A percentile compares a stretch with the other conserved stretches of the same genome.
Conservation (phyloP, 2,329 filamentous ascomycete species). For the Scorias spongiosa region DNA sequence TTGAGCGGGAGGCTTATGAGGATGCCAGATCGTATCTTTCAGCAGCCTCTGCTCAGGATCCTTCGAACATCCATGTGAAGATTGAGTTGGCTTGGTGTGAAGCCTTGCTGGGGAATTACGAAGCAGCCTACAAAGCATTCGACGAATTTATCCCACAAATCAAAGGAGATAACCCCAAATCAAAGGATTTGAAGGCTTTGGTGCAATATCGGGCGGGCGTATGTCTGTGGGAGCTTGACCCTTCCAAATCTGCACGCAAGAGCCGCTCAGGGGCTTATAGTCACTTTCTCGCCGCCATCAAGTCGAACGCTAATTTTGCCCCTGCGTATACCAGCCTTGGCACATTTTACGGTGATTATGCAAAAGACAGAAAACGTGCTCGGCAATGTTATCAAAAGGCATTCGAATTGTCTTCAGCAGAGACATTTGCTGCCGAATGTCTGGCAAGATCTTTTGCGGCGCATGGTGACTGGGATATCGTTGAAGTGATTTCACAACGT, state of each 20-base stretch:
- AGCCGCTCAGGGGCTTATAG: constrained; percentile 69
- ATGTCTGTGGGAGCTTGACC: constrained; percentile 73
- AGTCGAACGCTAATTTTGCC: constrained; percentile 74
- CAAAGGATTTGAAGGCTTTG: constrained; percentile 63
- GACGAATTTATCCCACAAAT: constrained; percentile 53
- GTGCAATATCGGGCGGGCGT: constrained; percentile 75
- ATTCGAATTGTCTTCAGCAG: constrained; percentile 76
- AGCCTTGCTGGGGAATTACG: constrained; percentile 64
- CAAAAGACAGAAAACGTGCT: constrained; percentile 70
- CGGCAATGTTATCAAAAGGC: constrained; percentile 94
- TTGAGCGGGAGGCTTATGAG: constrained; percentile 80
- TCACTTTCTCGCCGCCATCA: constrained; percentile 69
- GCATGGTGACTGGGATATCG: constrained; percentile 87
- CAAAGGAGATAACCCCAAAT: constrained; percentile 42
- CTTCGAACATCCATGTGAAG: constrained; percentile 59
- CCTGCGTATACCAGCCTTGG: constrained; percentile 85
- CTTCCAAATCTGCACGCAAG: constrained; percentile 59
- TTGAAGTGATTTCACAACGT: constrained; percentile 79
- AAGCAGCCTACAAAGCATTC: constrained; percentile 51
- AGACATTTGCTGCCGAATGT: constrained; percentile 74
- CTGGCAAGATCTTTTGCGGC: constrained; percentile 77
- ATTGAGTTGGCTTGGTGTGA: constrained; percentile 89
- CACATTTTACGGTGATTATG: constrained; percentile 82
- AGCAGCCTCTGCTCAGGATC: constrained; percentile 59
- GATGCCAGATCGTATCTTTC: constrained; percentile 68